Percentiles rank a stretch among this genome's conserved stretches.
These are phyloP conservation scores for Rhazya stricta DNA, from an alignment of 257 asterid genomes.

Conservation along the genomic window DNA sequence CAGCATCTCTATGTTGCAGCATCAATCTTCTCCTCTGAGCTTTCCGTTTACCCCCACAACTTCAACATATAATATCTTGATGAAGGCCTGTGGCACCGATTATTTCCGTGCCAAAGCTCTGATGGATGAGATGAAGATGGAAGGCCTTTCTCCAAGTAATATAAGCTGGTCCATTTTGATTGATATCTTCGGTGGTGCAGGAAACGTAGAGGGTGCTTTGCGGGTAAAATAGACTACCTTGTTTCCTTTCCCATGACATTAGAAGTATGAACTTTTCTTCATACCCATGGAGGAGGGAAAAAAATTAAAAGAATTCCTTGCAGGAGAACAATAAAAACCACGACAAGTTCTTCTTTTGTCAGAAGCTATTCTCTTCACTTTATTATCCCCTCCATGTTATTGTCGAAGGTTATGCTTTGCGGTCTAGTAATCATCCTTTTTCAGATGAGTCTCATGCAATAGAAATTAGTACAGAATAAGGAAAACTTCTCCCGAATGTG, in stretches of 20 bases:
- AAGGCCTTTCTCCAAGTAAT: constrained; percentile 72
- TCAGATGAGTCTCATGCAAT: neutral
- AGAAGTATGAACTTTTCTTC: neutral
- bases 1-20: constrained; percentile 23
- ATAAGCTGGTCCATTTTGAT: constrained; percentile 91
- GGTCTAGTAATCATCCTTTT: neutral
- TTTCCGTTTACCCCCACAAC: constrained; percentile 72
- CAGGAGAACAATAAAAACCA: neutral
- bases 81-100: constrained; percentile 93
- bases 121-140: constrained; percentile 83
- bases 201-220: constrained; percentile 53
- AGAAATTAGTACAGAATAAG: neutral
- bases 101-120: constrained; percentile 70
- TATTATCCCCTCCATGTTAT: neutral
- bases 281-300: neutral
- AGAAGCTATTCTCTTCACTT: neutral
- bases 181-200: constrained; percentile 67
- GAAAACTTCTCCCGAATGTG: neutral
- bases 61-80: constrained; percentile 80
- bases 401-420: neutral
- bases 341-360: neutral
- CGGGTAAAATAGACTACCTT: constrained; percentile 44
- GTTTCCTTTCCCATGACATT: neutral
- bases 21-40: constrained; percentile 33
- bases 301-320: neutral